Evolutionary conservation across 257 asterid genomes (phyloP).

Genomic region (Nicotiana noctiflora): DNA sequence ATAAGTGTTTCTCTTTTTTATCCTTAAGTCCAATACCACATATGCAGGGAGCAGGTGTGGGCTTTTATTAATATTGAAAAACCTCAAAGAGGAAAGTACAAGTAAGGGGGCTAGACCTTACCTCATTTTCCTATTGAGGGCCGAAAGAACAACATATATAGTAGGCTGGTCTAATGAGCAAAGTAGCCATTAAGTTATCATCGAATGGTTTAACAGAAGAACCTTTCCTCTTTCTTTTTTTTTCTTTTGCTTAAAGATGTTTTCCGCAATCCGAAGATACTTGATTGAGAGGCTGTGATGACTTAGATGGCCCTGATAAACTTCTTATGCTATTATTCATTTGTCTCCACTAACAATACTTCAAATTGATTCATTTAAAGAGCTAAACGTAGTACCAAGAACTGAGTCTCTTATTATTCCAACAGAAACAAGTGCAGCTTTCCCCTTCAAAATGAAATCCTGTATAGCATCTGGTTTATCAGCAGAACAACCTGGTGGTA

Average conservation of each 20-base stretch:
- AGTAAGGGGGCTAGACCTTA: background rate
- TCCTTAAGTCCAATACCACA: background rate
- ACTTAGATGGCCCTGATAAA: background rate
- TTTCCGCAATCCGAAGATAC: background rate
- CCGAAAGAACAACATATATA: background rate
- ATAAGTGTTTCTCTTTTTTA: no score
- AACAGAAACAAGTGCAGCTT: slow-evolving; percentile 88
- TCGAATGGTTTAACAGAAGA: background rate
- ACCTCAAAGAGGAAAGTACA: background rate
- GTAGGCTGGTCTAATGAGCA: background rate
- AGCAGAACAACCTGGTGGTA: slow-evolving; percentile 81
- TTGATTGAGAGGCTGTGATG: background rate
- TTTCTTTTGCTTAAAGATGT: background rate
- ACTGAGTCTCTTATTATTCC: slow-evolving; percentile 79
- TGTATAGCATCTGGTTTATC: slow-evolving; percentile 60
- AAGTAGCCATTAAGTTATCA: background rate
- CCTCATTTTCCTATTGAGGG: background rate
- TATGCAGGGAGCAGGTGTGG: background rate
- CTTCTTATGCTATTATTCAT: background rate
- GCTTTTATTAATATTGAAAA: background rate
- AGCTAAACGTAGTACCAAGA: slow-evolving; percentile 42
- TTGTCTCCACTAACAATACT: background rate
- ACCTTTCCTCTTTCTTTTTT: background rate
- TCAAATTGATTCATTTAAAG: background rate
- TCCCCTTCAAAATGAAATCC: slow-evolving; percentile 69